phyloP scores from a whole-genome alignment of 768 basidiomycete genomes.

The Lyophyllum semitale region DNA sequence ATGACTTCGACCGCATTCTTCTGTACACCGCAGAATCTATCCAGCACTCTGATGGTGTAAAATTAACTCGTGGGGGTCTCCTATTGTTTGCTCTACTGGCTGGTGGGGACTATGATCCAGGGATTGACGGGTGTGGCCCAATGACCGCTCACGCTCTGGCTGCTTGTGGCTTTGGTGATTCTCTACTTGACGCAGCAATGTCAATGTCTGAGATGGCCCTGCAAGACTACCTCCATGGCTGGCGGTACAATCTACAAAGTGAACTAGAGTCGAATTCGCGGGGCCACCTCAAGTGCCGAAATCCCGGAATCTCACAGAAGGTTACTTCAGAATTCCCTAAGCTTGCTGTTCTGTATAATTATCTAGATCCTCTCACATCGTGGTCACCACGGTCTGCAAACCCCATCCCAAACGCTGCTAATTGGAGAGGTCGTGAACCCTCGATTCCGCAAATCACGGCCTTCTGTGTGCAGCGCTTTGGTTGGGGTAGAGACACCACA shows the following conservation, averaged over 20 bases:
- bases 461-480: neutral
- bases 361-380: constrained; percentile 1
- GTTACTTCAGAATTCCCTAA: constrained; percentile 9
- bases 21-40: constrained; percentile 5
- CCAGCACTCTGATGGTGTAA: neutral
- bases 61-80: constrained; percentile 38
- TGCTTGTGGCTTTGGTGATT: constrained; percentile 58
- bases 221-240: constrained; percentile 3
- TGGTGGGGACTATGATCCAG: constrained; percentile 67
- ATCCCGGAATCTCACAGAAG: neutral
- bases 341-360: constrained; percentile 4
- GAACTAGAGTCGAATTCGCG: constrained; percentile 15
- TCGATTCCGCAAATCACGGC: neutral
- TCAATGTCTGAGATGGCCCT: neutral
- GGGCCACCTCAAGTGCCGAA: neutral
- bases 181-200: constrained; percentile 27
- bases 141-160: constrained; percentile 60
- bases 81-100: constrained; percentile 64
- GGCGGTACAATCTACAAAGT: constrained; percentile 1
- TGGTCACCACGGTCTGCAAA: neutral
- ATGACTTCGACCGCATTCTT: neutral
- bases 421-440: neutral
- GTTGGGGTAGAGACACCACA: neutral
- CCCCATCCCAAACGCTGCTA: neutral
- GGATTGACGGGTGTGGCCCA: constrained; percentile 49